Percentiles rank a stretch among this genome's conserved stretches.
Evolutionary conservation across 148 eudicot genomes (phyloP).

Genomic region (Arbutus unedo): DNA sequence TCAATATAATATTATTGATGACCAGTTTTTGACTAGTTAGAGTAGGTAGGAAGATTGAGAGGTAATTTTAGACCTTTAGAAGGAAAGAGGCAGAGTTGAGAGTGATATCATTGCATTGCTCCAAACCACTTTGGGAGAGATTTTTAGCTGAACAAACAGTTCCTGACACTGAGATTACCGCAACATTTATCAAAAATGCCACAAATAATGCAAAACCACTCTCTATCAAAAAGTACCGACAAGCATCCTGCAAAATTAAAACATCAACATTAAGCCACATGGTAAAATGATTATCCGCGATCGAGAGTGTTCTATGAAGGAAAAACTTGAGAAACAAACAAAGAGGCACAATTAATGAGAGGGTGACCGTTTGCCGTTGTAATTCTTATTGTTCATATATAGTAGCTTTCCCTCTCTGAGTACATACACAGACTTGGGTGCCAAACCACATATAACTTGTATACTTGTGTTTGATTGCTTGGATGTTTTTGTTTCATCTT

Average conservation of each 20-base stretch:
- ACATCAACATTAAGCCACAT: background rate
- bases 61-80: conserved; percentile 35
- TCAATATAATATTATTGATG: background rate
- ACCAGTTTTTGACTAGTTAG: background rate
- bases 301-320: too few species aligned
- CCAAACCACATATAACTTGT: too few species aligned
- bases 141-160: conserved; percentile 48
- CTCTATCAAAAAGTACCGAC: conserved; percentile 74
- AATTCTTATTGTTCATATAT: too few species aligned
- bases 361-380: too few species aligned
- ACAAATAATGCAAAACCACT: conserved; percentile 83
- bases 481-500: too few species aligned
- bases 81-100: conserved; percentile 75
- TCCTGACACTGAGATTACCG: conserved; percentile 72
- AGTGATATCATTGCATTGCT: conserved; percentile 49
- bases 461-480: too few species aligned
- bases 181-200: conserved; percentile 75
- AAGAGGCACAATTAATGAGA: too few species aligned
- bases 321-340: too few species aligned
- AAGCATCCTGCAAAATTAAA: conserved; percentile 62
- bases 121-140: conserved; percentile 26
- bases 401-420: too few species aligned
- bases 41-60: background rate
- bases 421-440: too few species aligned
- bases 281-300: too few species aligned